A percentile compares a stretch with the other conserved stretches of the same genome.
phyloP scores from a whole-genome alignment of 257 asterid genomes.

The Solanum pinnatisectum region DNA sequence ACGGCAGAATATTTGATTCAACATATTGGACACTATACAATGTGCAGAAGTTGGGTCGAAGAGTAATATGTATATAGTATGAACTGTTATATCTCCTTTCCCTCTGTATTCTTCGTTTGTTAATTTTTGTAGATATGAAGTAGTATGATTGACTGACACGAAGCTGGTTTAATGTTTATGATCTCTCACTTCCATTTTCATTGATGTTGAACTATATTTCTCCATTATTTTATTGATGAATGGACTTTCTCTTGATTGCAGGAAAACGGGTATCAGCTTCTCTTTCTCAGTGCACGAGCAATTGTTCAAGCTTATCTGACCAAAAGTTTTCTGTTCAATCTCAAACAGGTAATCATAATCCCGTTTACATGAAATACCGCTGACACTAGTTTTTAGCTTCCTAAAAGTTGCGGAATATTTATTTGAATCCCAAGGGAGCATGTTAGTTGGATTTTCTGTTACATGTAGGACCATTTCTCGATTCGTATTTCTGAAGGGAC shows the following conservation, averaged over 20 bases:
- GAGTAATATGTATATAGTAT: neutral
- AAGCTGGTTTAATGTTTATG: neutral
- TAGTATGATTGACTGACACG: neutral
- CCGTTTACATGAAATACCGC: neutral
- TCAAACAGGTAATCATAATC: conserved; percentile 68
- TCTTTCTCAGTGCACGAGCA: conserved; percentile 97
- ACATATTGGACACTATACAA: neutral
- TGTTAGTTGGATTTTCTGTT: neutral
- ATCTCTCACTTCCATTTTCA: neutral
- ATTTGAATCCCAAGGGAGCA: neutral
- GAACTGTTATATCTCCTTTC: neutral
- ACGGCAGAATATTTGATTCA: neutral
- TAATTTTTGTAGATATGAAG: neutral
- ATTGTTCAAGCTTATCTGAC: conserved; percentile 97
- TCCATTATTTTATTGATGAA: neutral
- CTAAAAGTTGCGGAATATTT: neutral
- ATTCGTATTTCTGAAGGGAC: conserved; percentile 7
- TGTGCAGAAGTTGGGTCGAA: neutral
- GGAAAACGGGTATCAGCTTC: conserved; percentile 97
- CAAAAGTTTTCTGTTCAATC: conserved; percentile 77
- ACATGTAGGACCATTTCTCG: neutral
- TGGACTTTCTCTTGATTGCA: conserved; percentile 9
- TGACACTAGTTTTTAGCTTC: neutral
- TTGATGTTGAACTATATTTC: neutral
- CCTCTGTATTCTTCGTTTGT: neutral